Base-by-base conservation (phyloP, 1,284 basidiomycete genomes). In the Leccinum olivaceoglutinosum region DNA sequence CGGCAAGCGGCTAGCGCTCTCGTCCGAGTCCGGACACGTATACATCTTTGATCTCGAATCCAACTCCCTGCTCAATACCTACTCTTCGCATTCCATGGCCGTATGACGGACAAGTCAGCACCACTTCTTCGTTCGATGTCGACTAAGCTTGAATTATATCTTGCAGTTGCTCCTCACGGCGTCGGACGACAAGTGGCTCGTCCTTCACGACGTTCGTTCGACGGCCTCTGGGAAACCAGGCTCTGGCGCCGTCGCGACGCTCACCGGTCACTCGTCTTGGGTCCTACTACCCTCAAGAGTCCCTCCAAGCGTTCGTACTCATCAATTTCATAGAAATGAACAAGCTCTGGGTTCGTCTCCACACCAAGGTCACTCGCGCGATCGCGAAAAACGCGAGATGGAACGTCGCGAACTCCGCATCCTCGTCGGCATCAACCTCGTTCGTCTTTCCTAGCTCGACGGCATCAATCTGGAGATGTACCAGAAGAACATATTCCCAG, bases 321-420 rank as follows among this genome's bases (percentile, higher is more conserved):
- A 96, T 18, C 94, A 97, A 98, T 78, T 97, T 97, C 72, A 94
- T 98, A 74, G 95, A 98, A 75, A 98, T 98, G 95, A 98, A 97
- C 84, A 98, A 98, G 76, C 87, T 97, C 34, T 98, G 95, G 95
- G 96, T 98, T 2, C 88, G 95, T 54, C 81, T 98, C 25, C 96
- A 98, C 95, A 98, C 71, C 92, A 96, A 73, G 96, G 96, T 0
- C 94, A 96, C 73, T 96, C 94, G 6, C 86, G 94, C 56, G 95
- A 98, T 75, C 87, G 94, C 62, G 95, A 98, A 75, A 96, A 96
- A 76, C 89, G 96, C 61, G 95, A 98, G 76, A 82, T 96, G 83
- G 95, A 98, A 74, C 88, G 94, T 41, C 87, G 89, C 64, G 96
- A 98, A 69, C 79, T 98, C 59, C 88, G 95, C 7, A 97, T 98